Percentiles rank a stretch among this genome's conserved stretches.
These are phyloP conservation scores for Aspergillus caelatus DNA, from an alignment of 2,329 filamentous ascomycete genomes.

Conservation along the genomic window DNA sequence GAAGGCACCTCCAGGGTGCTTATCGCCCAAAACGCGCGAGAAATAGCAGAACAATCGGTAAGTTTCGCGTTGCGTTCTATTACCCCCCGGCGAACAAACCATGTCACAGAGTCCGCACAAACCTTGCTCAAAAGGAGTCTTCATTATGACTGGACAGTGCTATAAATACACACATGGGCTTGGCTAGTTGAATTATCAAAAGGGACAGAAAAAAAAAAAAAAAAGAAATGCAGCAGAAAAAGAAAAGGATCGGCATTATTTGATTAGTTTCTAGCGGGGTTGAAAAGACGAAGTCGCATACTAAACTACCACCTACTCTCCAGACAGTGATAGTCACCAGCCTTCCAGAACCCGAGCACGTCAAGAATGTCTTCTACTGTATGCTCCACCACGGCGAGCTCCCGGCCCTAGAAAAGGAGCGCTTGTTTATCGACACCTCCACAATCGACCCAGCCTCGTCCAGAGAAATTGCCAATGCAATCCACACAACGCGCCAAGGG, in stretches of 20 bases:
- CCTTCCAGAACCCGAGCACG: constrained; percentile 85
- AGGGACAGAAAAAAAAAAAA: background rate
- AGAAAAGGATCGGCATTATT: background rate
- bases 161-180: background rate
- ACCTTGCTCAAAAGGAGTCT: background rate
- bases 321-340: constrained; percentile 87
- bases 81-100: background rate
- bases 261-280: background rate
- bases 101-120: background rate
- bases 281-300: background rate
- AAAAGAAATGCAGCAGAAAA: too few relatives aligned
- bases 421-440: constrained; percentile 92
- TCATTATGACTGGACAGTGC: background rate
- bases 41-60: constrained; percentile 70
- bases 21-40: constrained; percentile 59
- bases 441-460: constrained; percentile 93
- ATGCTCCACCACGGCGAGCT: constrained; percentile 66
- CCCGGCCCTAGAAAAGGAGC: constrained; percentile 57
- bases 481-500: constrained; percentile 68
- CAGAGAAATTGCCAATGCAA: constrained; percentile 70
- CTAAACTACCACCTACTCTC: constrained; percentile 10
- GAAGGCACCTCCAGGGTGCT: constrained; percentile 52
- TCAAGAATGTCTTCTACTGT: constrained; percentile 76
- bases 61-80: constrained; percentile 34
- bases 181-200: background rate